Base-by-base conservation (phyloP, 169 alveolate species). In the Cyclospora cayetanensis region DNA sequence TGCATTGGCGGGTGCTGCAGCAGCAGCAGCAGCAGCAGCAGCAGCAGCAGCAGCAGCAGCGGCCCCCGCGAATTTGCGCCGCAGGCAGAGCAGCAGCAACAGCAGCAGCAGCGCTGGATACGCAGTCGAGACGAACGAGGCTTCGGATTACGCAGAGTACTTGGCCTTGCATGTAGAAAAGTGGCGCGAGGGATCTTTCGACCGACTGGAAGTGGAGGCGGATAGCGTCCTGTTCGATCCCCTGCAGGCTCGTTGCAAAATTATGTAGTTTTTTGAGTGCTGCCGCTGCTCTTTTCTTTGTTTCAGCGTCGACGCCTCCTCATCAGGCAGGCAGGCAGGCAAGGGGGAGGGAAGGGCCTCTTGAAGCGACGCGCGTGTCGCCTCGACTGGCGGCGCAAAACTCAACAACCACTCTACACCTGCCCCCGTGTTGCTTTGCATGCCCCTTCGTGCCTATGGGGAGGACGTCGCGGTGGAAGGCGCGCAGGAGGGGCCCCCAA, bases 21-120 rank as follows among this genome's bases (percentile, higher is more conserved):
- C 2, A 41, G 42, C 25, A 39, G 42, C 25, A 39, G 42, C 25
- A 39, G 42, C 9, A 39, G 42, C 4, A 39, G 42, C 34, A 39
- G 80, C 39, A 20, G 80, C n/a, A 20, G 80, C 52, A 43, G 20
- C 80, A 68, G 80, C 80, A 68, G 80, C 80, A 68, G 80, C 80
- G 37, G 52, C 80, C 31, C 53, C 53, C 31, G 80, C 60, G 60
- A n/a, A n/a, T n/a, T n/a, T n/a, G n/a, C n/a, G n/a, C n/a, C n/a
- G n/a, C n/a, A n/a, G n/a, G n/a, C 25, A 12, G 31, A 68, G 52
- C 80, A 68, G 52, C 80, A 68, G 80, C 53, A n/a, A n/a, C n/a
- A n/a, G n/a, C n/a, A n/a, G n/a, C n/a, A n/a, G n/a, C n/a, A n/a
- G n/a, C n/a, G n/a, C n/a, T n/a, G n/a, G n/a, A n/a, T 2, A 29